These are phyloP conservation scores for Solanum lignicaule DNA, from an alignment of 257 asterid genomes.

Conservation along the genomic window DNA sequence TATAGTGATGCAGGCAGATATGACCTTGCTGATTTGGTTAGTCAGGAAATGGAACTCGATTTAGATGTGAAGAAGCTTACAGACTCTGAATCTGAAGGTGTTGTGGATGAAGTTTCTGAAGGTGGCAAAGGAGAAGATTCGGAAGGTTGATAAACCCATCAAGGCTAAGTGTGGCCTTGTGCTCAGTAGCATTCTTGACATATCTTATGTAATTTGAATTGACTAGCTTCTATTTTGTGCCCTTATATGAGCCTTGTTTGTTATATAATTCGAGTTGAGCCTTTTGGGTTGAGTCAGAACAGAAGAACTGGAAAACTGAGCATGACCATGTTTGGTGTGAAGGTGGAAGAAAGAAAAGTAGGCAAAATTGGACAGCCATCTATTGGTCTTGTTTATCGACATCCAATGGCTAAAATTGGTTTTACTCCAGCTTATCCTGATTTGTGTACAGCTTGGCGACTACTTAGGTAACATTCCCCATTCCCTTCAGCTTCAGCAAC, in stretches of 20 bases:
- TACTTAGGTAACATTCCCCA: conserved; percentile 41
- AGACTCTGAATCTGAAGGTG: conserved; percentile 38
- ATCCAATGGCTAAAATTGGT: conserved; percentile 46
- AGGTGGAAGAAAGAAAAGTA: conserved; percentile 58
- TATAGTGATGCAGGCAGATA: conserved; percentile 46
- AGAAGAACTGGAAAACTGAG: background rate
- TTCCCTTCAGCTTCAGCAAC: background rate
- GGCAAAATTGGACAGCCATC: conserved; percentile 57
- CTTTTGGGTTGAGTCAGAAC: background rate
- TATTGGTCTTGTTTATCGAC: conserved; percentile 67
- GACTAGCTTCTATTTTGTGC: background rate
- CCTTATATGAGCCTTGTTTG: background rate
- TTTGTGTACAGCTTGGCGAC: conserved; percentile 51
- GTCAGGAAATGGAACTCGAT: conserved; percentile 61
- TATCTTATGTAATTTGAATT: background rate
- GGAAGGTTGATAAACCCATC: background rate
- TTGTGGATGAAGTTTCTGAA: conserved; percentile 7
- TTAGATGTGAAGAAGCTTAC: conserved; percentile 18
- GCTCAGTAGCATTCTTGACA: background rate
- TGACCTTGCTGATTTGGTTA: conserved; percentile 71
- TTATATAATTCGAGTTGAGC: background rate
- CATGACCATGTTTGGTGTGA: conserved; percentile 48
- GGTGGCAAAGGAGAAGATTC: background rate
- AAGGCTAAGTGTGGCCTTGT: background rate
- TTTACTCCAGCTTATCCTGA: conserved; percentile 51